Conservation (phyloP, 257 asterid species). For the Capsicum chinense region DNA sequence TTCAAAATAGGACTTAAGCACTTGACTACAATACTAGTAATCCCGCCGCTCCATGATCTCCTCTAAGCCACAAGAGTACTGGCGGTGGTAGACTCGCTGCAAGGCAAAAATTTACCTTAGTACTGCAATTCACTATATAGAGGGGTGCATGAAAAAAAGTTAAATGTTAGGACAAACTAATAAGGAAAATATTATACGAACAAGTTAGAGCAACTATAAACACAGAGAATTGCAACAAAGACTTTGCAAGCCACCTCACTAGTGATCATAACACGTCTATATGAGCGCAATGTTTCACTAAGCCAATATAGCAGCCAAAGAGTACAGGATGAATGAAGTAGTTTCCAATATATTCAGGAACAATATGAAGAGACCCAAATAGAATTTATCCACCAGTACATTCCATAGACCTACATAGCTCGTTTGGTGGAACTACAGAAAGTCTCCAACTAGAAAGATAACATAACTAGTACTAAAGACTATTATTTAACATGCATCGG, state of each 20-base stretch:
- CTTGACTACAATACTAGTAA: neutral
- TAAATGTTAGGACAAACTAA: too few relatives aligned
- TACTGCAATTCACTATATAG: neutral
- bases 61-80: slow-evolving; percentile 46
- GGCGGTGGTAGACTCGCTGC: slow-evolving; percentile 52
- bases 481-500: neutral
- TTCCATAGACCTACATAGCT: neutral
- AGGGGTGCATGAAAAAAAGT: neutral
- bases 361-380: neutral
- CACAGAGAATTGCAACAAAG: too few relatives aligned
- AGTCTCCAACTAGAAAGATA: neutral
- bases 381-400: neutral
- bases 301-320: neutral
- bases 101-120: slow-evolving; percentile 20
- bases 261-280: too few relatives aligned
- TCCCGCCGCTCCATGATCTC: slow-evolving; percentile 16
- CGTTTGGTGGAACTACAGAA: neutral
- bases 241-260: neutral
- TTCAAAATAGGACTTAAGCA: neutral
- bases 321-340: neutral
- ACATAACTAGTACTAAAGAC: neutral
- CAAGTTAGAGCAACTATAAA: neutral
- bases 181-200: too few relatives aligned
- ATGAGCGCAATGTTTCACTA: neutral
- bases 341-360: neutral